Base-by-base conservation (phyloP, 306 rosid species). In the Rosa rugosa region DNA sequence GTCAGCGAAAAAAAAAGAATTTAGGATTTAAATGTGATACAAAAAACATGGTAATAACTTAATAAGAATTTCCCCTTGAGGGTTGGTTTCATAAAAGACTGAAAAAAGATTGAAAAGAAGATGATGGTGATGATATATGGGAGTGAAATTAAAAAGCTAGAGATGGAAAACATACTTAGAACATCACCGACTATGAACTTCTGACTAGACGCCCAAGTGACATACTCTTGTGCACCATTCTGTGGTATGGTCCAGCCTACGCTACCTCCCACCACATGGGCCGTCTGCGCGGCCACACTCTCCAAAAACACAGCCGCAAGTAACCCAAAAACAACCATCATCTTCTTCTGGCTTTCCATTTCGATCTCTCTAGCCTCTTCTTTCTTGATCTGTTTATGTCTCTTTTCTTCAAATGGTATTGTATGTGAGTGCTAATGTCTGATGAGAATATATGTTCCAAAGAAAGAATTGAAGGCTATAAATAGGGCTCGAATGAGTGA, bases 211-310 rank as follows among this genome's bases (percentile, higher is more conserved):
- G 89, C 82, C 94, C 92, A 88, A 22, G 44, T 46, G 62, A 40
- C 14, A 53, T 88, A 88, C 1, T 56, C 49, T 25, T 71, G 16
- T 1, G 76, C 6, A 4, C 59, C 44, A 27, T 5, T 12, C 17
- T 4, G 13, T 5, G 90, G 92, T 36, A 72, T n/a, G 0, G 0
- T 23, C 90, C 92, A 90, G 22, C 87, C 88, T 1, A 6, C 0
- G 46, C 1, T 1, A 1, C 60, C 86, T 81, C 92, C 94, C 18
- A 90, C 92, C 3, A 83, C 71, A 67, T 80, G 82, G 12, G 0
- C 56, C 13, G 69, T 84, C 5, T 80, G 75, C 56, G 84, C 89
- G 8, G 77, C 36, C 27, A 65, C 49, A 22, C 54, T 46, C 0
- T 82, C 83, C 8, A 78, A 9, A 23, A 84, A 17, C 80, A 86